phyloP scores from a whole-genome alignment of 208 protist species.

The Porcisia deanei region DNA sequence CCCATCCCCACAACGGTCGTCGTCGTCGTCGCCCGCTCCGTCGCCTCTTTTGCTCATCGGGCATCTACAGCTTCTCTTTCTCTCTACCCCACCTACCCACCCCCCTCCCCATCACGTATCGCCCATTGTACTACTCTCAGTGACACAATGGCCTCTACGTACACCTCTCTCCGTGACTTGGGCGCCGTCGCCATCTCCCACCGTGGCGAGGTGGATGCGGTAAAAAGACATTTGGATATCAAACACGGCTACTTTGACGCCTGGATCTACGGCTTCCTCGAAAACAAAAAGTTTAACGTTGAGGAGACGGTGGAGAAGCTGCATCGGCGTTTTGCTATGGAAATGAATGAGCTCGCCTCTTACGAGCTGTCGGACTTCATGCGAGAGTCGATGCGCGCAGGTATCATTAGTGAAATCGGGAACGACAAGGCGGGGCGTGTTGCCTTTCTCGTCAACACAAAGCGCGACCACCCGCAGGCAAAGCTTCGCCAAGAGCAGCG shows the following conservation, averaged over 20 bases:
- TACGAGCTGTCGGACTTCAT: conserved; percentile 69
- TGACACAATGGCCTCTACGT: conserved; percentile 24
- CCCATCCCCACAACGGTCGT: no score
- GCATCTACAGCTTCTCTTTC: no score
- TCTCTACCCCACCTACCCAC: no score
- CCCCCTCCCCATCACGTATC: background rate
- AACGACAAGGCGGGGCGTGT: conserved; percentile 57
- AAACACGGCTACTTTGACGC: conserved; percentile 54
- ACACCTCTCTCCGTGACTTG: conserved; percentile 51
- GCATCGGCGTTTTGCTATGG: conserved; percentile 61
- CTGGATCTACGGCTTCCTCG: conserved; percentile 80
- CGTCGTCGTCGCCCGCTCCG: background rate
- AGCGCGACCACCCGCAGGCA: conserved; percentile 42
- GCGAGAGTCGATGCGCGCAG: conserved; percentile 45
- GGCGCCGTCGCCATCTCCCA: conserved; percentile 52
- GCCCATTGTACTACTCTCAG: background rate
- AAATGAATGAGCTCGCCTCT: conserved; percentile 52
- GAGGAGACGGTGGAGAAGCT: conserved; percentile 72
- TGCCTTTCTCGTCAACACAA: conserved; percentile 50
- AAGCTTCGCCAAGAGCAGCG: conserved; percentile 48
- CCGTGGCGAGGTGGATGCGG: conserved; percentile 57
- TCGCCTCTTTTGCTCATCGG: background rate
- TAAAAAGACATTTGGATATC: conserved; percentile 55
- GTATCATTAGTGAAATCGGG: conserved; percentile 67
- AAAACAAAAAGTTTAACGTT: conserved; percentile 83